These are phyloP conservation scores for Sporothrix humicola DNA, from an alignment of 2,329 filamentous ascomycete species.

Conservation along the genomic window DNA sequence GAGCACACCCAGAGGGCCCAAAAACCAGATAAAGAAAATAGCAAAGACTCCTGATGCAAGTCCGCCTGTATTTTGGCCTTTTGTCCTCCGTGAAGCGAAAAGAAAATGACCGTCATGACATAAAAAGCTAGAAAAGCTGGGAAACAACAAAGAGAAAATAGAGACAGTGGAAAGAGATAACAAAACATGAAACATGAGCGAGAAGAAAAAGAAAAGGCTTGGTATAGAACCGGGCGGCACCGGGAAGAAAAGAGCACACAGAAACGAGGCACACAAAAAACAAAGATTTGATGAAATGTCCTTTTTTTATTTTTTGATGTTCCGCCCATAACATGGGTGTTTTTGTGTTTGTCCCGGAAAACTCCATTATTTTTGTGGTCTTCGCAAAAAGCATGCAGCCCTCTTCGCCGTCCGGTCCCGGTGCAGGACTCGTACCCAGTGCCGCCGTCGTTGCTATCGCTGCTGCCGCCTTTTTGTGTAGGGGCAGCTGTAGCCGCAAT, in stretches of 20 bases:
- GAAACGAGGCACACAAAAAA: conserved; percentile 20
- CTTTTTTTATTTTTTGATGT: conserved; percentile 30
- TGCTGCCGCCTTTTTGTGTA: neutral
- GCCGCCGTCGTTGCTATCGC: conserved; percentile 20
- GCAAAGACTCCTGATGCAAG: conserved; percentile 63
- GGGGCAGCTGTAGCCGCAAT: neutral
- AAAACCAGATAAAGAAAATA: conserved; percentile 22
- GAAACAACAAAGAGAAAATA: neutral
- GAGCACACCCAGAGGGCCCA: conserved; percentile 24
- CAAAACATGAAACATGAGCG: neutral
- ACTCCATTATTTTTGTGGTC: conserved; percentile 34
- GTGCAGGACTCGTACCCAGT: too few relatives aligned
- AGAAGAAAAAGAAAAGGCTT: conserved; percentile 1
- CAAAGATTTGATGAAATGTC: conserved; percentile 31
- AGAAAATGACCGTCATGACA: neutral
- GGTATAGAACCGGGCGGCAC: neutral
- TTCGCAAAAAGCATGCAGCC: conserved; percentile 27
- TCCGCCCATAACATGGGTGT: conserved; percentile 22
- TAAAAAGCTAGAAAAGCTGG: neutral
- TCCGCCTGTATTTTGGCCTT: conserved; percentile 38
- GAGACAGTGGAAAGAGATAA: conserved; percentile 1
- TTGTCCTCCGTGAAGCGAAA: neutral
- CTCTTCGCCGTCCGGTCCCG: conserved; percentile 23
- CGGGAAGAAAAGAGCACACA: neutral
- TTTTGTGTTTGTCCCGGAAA: conserved; percentile 30